Evolutionary conservation across 2,329 filamentous ascomycete genomes (phyloP), one percentile per base, ranked within the genome.

Genomic region (Scytalidium sp.): DNA sequence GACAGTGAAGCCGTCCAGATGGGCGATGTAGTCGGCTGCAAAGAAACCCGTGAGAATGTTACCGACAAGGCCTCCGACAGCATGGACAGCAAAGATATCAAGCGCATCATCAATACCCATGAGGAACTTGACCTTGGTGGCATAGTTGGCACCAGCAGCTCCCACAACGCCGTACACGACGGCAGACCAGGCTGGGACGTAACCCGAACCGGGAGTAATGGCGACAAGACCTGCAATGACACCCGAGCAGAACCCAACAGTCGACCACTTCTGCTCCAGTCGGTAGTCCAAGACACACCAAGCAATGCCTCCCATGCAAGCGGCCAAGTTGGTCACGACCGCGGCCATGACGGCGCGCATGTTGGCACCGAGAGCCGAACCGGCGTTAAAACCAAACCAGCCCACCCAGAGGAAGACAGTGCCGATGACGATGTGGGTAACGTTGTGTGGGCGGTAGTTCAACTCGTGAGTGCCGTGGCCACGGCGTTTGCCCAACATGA

Each of bases 371-470:
- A 94, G 75, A 13, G 90, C 90, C 15, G 87, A 91, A 56, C 90
- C 90, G 45, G 88, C 90, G 62, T 96, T 96, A 82, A 96, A 96
- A 43, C 91, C 91, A 63, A 96, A 95, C 91, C 90, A 96, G 47
- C 91, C 91, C 15, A 96, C 88, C 90, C 91, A 96, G 15, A 96
- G 83, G 72, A 96, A 96, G 43, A 96, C 90, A 3, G 91, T 96
- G 23, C 91, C 91, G 49, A 95, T 87, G 46, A 96, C 90, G 59
- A 96, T 91, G 67, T 95, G 89, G 3, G 90, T 94, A 43, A 95
- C 90, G 62, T 96, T 96, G 74, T 96, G 91, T 9, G 91, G 91
- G 45, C 91, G 87, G 70, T 93, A 96, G 73, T 95, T 95, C 60
- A 96, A 77, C 67, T 93, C 89, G 64, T 91, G 86, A 22, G 90